Percentiles rank a stretch among this genome's conserved stretches.
These are phyloP conservation scores for Trichoderma koningiopsis DNA, from an alignment of 2,329 filamentous ascomycete genomes.

Conservation along the genomic window DNA sequence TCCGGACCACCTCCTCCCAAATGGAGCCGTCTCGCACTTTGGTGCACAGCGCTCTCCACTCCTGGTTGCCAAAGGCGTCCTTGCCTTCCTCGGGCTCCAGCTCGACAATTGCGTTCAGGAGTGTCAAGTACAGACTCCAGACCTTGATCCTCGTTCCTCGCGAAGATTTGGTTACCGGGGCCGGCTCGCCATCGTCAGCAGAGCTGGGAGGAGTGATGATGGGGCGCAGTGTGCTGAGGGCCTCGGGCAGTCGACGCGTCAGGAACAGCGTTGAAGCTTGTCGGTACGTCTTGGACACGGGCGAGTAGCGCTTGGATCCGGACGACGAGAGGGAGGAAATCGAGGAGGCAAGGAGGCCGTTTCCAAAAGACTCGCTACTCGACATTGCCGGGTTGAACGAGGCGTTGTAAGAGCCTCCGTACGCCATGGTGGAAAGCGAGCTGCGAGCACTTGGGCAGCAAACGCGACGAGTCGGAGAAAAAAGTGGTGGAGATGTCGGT, in stretches of 20 bases:
- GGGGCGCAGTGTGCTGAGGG: slow-evolving; percentile 80
- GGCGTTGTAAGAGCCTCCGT: slow-evolving; percentile 47
- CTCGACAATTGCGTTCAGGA: slow-evolving; percentile 88
- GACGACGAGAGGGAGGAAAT: slow-evolving; percentile 68
- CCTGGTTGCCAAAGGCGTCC: slow-evolving; percentile 78
- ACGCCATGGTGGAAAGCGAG: slow-evolving; percentile 43
- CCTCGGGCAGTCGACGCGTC: slow-evolving; percentile 89
- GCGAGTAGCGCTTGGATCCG: slow-evolving; percentile 63
- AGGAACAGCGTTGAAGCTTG: slow-evolving; percentile 93
- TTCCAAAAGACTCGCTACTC: slow-evolving; percentile 48
- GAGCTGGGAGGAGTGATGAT: slow-evolving; percentile 67
- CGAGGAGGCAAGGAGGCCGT: slow-evolving; percentile 62
- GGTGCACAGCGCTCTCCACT: slow-evolving; percentile 79
- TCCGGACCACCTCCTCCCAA: slow-evolving; percentile 90
- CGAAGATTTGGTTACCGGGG: slow-evolving; percentile 78
- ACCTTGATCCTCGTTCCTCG: slow-evolving; percentile 87
- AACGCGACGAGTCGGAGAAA: neutral
- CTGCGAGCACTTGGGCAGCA: neutral
- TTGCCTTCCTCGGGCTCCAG: slow-evolving; percentile 89
- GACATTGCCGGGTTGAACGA: slow-evolving; percentile 49
- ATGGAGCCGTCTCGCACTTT: slow-evolving; percentile 86
- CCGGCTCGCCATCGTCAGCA: slow-evolving; percentile 56
- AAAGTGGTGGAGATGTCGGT: neutral
- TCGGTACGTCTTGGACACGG: slow-evolving; percentile 89
- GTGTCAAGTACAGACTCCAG: slow-evolving; percentile 94